Conservation (phyloP, 176 grass and related monocot species). For the Luzula sylvatica region DNA sequence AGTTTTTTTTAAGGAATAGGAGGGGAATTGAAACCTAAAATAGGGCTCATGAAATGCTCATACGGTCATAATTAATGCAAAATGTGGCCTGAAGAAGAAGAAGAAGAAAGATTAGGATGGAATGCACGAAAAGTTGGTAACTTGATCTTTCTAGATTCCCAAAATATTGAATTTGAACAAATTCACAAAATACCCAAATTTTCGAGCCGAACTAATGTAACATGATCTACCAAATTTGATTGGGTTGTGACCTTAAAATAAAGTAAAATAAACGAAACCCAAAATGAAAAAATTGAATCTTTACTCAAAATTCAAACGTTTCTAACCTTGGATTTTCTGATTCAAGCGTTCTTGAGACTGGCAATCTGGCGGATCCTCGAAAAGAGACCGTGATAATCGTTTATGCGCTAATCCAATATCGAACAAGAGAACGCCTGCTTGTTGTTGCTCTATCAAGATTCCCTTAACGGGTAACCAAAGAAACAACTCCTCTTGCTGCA, state of each 20-base stretch:
- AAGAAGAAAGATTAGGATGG: background rate
- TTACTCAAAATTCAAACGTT: slow-evolving; percentile 17
- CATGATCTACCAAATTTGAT: background rate
- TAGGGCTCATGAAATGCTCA: slow-evolving; percentile 7
- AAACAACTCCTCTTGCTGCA: slow-evolving; percentile 87
- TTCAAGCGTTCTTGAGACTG: slow-evolving; percentile 17
- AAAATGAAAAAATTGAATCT: background rate
- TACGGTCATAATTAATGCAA: slow-evolving; percentile 17
- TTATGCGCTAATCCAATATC: slow-evolving; percentile 86
- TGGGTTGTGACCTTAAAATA: background rate
- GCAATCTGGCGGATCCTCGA: slow-evolving; percentile 89
- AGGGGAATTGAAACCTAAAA: background rate
- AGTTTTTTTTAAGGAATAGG: background rate
- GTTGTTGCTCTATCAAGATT: slow-evolving; percentile 41
- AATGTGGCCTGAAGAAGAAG: background rate
- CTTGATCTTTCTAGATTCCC: background rate
- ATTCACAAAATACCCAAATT: background rate
- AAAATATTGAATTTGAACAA: background rate
- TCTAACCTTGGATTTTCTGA: slow-evolving; percentile 29
- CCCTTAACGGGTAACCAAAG: slow-evolving; percentile 95
- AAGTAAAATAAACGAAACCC: slow-evolving; percentile 8
- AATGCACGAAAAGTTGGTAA: slow-evolving; percentile 5
- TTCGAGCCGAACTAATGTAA: no score
- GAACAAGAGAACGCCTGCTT: slow-evolving; percentile 68
- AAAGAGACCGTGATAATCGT: slow-evolving; percentile 63